Conservation (phyloP, 805 yeast genomes). For the Ogataea pignaliae region DNA sequence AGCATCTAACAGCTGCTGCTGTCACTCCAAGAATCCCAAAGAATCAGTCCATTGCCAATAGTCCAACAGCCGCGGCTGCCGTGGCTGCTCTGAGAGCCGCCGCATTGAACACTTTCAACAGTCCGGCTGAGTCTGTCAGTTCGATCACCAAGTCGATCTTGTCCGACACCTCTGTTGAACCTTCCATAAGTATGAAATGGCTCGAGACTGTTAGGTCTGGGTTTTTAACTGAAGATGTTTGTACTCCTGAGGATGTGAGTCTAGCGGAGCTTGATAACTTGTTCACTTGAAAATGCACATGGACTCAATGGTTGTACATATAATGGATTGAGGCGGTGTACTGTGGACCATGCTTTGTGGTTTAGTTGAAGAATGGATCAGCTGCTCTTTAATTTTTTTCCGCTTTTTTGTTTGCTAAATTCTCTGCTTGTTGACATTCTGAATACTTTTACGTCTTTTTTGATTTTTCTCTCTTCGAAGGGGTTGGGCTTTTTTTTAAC, state of each 20-base stretch:
- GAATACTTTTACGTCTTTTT: no score
- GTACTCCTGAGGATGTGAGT: conserved; percentile 72
- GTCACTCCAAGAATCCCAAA: conserved; percentile 80
- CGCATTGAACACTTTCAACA: conserved; percentile 47
- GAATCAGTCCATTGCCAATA: conserved; percentile 44
- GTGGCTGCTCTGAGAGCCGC: conserved; percentile 73
- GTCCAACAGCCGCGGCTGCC: conserved; percentile 66
- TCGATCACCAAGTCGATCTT: conserved; percentile 30
- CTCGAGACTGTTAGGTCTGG: conserved; percentile 70
- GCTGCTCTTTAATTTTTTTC: no score
- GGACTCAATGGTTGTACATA: no score
- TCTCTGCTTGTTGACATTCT: no score
- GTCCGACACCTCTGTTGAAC: conserved; percentile 32
- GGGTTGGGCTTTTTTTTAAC: no score
- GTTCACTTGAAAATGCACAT: conserved; percentile 28
- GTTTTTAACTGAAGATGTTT: conserved; percentile 71
- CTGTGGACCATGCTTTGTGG: no score
- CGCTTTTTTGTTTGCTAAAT: no score
- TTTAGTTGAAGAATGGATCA: no score
- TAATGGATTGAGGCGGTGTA: no score
- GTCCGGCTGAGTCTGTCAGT: conserved; percentile 34
- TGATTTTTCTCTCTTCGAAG: no score
- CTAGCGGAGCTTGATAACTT: conserved; percentile 61
- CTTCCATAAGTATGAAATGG: conserved; percentile 56
- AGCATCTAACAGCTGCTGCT: conserved; percentile 67